Conservation (phyloP, 2,329 filamentous ascomycete species). For the Diplodia scrobiculata region DNA sequence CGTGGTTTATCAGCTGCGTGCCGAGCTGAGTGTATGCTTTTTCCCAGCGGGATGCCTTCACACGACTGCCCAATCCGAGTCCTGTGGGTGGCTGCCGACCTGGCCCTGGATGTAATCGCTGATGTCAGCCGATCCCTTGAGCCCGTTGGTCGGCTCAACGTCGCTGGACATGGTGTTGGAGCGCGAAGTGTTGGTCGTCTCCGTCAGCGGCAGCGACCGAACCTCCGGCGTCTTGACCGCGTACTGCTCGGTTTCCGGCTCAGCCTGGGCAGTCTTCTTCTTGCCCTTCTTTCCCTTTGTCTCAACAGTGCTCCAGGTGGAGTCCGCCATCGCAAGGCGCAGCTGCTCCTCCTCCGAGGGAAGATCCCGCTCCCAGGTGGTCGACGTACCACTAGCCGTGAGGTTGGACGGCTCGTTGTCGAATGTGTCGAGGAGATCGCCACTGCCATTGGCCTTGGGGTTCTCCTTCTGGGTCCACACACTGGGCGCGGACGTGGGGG, state of each 20-base stretch:
- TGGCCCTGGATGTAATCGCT: conserved; percentile 23
- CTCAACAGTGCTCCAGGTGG: conserved; percentile 63
- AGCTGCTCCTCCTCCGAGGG: conserved; percentile 65
- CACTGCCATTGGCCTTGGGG: conserved; percentile 32
- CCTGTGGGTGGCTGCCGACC: conserved; percentile 38
- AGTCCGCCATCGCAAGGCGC: conserved; percentile 55
- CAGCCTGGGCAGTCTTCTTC: conserved; percentile 49
- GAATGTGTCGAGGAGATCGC: conserved; percentile 55
- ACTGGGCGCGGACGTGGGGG: conserved; percentile 54
- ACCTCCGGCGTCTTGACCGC: conserved; percentile 42
- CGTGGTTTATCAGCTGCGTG: conserved; percentile 2
- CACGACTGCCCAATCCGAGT: conserved; percentile 49
- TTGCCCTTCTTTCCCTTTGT: conserved; percentile 58
- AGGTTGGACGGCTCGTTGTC: conserved; percentile 46
- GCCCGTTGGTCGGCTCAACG: conserved; percentile 13
- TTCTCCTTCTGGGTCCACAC: conserved; percentile 54
- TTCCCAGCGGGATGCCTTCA: conserved; percentile 29
- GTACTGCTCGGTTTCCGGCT: conserved; percentile 32
- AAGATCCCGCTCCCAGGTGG: conserved; percentile 51
- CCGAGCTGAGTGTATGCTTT: background rate
- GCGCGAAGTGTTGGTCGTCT: conserved; percentile 26
- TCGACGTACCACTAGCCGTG: conserved; percentile 45
- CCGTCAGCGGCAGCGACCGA: conserved; percentile 45
- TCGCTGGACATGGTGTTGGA: conserved; percentile 29
- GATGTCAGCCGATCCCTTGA: conserved; percentile 22